These are phyloP conservation scores for Tremellales sp. DNA, from an alignment of 1,284 basidiomycete genomes.

Conservation along the genomic window DNA sequence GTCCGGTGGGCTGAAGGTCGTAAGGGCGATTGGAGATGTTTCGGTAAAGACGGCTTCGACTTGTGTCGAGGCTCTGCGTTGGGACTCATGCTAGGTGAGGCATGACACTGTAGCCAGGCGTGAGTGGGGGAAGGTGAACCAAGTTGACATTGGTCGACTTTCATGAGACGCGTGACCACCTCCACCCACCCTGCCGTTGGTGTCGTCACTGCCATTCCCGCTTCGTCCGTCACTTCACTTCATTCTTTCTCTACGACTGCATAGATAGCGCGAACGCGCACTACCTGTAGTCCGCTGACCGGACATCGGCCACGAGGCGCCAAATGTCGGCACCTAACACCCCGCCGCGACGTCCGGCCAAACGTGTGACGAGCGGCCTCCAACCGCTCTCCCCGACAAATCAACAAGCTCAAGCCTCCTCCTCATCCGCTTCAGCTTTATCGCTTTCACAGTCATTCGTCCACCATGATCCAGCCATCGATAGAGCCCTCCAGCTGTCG, in stretches of 20 bases:
- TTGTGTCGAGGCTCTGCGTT: neutral
- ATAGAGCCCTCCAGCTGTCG: slow-evolving; percentile 61
- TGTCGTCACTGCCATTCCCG: no score
- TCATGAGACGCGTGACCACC: no score
- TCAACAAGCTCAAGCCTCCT: neutral
- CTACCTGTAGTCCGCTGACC: no score
- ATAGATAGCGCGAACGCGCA: no score
- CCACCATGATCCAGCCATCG: slow-evolving; percentile 54
- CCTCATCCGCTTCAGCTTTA: neutral
- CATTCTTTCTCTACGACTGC: no score
- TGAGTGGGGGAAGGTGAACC: neutral
- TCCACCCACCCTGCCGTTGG: no score
- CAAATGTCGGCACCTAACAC: neutral
- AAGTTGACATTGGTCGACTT: no score
- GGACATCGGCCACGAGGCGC: neutral
- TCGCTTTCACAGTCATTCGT: neutral
- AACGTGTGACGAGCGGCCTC: slow-evolving; percentile 6
- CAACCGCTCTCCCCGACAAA: neutral
- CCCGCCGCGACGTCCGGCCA: slow-evolving; percentile 9
- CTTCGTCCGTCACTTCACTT: no score
- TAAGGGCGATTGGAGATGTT: slow-evolving; percentile 1
- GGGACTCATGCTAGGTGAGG: neutral
- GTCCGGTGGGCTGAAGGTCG: slow-evolving; percentile 21
- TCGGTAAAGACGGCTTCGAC: neutral
- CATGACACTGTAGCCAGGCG: neutral